Evolutionary conservation across 352 stramenopile genomes (phyloP).

Genomic region (Phytophthora foliorum): DNA sequence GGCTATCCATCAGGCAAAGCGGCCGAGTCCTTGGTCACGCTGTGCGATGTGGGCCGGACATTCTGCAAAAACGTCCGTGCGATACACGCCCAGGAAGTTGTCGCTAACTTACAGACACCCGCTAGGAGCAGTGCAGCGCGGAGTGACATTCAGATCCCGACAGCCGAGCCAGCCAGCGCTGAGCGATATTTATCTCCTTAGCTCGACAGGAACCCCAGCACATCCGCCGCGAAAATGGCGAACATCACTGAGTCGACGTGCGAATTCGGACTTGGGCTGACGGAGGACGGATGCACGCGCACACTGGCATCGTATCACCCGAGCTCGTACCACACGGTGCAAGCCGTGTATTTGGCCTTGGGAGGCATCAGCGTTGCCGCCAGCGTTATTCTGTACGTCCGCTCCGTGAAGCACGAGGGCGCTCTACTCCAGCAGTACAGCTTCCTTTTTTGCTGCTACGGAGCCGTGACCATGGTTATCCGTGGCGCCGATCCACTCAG

Average conservation of each 20-base stretch:
- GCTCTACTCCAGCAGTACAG: conserved; percentile 53
- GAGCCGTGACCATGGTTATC: conserved; percentile 52
- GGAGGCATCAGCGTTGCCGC: conserved; percentile 39
- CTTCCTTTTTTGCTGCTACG: conserved; percentile 58
- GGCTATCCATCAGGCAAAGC: conserved; percentile 12
- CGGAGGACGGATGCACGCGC: conserved; percentile 38
- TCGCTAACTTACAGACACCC: conserved; percentile 14
- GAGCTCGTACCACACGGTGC: conserved; percentile 38
- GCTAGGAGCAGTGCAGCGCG: neutral
- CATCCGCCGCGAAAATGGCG: conserved; percentile 25
- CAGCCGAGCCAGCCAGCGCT: conserved; percentile 9
- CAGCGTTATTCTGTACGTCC: conserved; percentile 47
- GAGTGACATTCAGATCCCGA: conserved; percentile 20
- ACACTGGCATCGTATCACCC: conserved; percentile 44
- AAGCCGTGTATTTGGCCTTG: conserved; percentile 44
- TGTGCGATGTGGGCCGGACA: conserved; percentile 17
- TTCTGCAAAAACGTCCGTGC: conserved; percentile 32
- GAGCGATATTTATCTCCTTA: conserved; percentile 34
- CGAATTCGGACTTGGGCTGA: conserved; percentile 43
- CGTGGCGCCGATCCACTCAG: conserved; percentile 52
- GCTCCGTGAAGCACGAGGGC: conserved; percentile 47
- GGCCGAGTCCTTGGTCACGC: conserved; percentile 13
- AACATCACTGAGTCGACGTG: conserved; percentile 53
- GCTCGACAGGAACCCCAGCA: conserved; percentile 13
- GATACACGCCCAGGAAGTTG: conserved; percentile 19